Conservation (phyloP, 1,284 basidiomycete genomes). For the Naganishia cerealis region DNA sequence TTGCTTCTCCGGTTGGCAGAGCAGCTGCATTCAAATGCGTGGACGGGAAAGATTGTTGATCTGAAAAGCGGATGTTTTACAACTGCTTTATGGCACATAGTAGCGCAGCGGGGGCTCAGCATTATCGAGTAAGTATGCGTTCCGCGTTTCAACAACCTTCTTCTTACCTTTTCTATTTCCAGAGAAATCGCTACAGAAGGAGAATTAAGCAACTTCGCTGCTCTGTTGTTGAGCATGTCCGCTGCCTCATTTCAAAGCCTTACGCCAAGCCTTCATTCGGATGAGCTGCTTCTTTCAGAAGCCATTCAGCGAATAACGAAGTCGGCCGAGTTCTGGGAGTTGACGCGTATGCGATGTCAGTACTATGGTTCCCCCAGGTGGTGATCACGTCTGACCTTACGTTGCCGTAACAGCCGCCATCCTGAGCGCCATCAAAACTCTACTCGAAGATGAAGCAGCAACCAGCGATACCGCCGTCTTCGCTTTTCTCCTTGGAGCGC, state of each 20-base stretch:
- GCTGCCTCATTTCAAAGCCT: neutral
- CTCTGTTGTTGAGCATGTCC: neutral
- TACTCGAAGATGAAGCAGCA: neutral
- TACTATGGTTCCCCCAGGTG: neutral
- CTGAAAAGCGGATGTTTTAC: conserved; percentile 1
- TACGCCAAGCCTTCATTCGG: neutral
- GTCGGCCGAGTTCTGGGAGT: conserved; percentile 36
- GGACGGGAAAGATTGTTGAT: conserved; percentile 13
- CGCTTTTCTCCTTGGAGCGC: conserved; percentile 13
- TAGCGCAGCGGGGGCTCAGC: conserved; percentile 37
- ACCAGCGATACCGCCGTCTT: conserved; percentile 10
- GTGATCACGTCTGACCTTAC: neutral
- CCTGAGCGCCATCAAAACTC: neutral
- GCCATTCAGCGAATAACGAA: conserved; percentile 31
- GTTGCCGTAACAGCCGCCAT: conserved; percentile 3
- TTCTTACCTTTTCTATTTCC: neutral
- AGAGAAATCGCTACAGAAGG: conserved; percentile 30
- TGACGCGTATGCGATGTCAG: conserved; percentile 33
- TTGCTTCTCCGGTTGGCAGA: neutral
- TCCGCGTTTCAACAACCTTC: neutral
- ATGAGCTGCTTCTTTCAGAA: neutral
- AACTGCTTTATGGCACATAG: conserved; percentile 38
- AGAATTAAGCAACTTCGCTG: conserved; percentile 28
- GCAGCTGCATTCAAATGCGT: neutral
- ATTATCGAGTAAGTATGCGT: conserved; percentile 36